A percentile compares a stretch with the other conserved stretches of the same genome.
Conservation (phyloP, 139 green algal genomes). For the Choricystis sp. region DNA sequence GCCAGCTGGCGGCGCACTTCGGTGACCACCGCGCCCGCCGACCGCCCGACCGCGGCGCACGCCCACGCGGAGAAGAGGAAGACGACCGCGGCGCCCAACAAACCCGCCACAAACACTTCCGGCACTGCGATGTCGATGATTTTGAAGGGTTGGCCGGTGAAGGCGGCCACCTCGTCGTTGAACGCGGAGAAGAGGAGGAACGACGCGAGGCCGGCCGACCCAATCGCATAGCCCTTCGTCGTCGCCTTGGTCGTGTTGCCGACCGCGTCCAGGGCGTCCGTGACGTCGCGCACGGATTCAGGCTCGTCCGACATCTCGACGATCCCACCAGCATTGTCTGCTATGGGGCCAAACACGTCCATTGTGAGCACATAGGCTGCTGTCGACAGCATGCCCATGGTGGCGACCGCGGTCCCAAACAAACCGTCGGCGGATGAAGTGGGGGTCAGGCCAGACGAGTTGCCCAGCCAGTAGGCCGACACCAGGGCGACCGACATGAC, state of each 20-base stretch:
- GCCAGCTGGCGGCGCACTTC: slow-evolving; percentile 46
- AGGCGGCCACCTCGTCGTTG: slow-evolving; percentile 30
- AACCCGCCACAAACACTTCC: slow-evolving; percentile 26
- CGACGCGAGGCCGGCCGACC: slow-evolving; percentile 33
- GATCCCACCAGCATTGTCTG: slow-evolving; percentile 62
- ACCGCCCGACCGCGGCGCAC: slow-evolving; percentile 26
- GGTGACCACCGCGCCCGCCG: slow-evolving; percentile 33
- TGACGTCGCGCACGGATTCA: slow-evolving; percentile 34
- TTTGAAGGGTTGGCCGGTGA: slow-evolving; percentile 7
- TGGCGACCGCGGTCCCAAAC: slow-evolving; percentile 31
- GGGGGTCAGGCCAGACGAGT: slow-evolving; percentile 24
- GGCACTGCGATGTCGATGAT: slow-evolving; percentile 35
- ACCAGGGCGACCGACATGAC: slow-evolving; percentile 34
- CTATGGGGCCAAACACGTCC: slow-evolving; percentile 52
- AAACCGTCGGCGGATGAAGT: slow-evolving; percentile 12
- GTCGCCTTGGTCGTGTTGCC: slow-evolving; percentile 53
- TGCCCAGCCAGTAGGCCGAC: slow-evolving; percentile 32
- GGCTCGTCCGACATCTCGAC: slow-evolving; percentile 44
- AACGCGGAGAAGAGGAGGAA: slow-evolving; percentile 34
- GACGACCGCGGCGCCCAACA: slow-evolving; percentile 45
- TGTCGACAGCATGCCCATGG: slow-evolving; percentile 46
- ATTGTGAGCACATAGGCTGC: slow-evolving; percentile 39
- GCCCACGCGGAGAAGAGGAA: slow-evolving; percentile 40
- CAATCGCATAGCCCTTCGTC: slow-evolving; percentile 56
- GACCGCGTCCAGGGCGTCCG: slow-evolving; percentile 27